Conservation (phyloP, 768 basidiomycete genomes). For the Mycena albidolilacea region DNA sequence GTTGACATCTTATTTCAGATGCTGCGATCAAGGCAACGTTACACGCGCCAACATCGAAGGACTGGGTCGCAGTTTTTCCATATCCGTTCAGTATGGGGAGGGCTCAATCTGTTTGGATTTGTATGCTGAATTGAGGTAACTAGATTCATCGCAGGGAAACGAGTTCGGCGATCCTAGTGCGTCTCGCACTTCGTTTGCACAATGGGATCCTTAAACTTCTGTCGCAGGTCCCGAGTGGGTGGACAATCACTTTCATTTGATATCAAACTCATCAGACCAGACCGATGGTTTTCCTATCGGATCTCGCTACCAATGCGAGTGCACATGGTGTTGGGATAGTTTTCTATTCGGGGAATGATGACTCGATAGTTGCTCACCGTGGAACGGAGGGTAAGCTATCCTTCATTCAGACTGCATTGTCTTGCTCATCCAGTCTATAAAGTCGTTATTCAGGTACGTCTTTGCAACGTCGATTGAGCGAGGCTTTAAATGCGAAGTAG, state of each 20-base stretch:
- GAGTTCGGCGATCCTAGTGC: slow-evolving; percentile 32
- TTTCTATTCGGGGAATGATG: slow-evolving; percentile 66
- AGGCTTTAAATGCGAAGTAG: slow-evolving; percentile 42
- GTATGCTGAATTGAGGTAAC: not conserved
- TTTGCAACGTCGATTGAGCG: not conserved
- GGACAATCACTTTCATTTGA: slow-evolving; percentile 42
- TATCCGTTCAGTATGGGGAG: slow-evolving; percentile 51
- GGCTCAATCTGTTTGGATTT: not conserved
- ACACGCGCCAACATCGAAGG: slow-evolving; percentile 75
- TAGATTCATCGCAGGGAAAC: slow-evolving; percentile 4
- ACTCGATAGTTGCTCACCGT: slow-evolving; percentile 61
- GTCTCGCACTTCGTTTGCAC: not conserved
- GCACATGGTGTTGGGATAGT: slow-evolving; percentile 53
- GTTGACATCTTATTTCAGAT: slow-evolving; percentile 48
- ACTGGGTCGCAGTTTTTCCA: slow-evolving; percentile 51
- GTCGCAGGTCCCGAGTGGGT: slow-evolving; percentile 40
- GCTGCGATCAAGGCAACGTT: slow-evolving; percentile 67
- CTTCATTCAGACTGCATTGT: not conserved
- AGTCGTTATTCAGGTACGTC: slow-evolving; percentile 55
- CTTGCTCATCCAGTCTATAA: slow-evolving; percentile 22
- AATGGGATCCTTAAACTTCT: not conserved
- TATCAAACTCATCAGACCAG: slow-evolving; percentile 40
- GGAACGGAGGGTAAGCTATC: slow-evolving; percentile 58
- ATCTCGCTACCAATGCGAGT: slow-evolving; percentile 62
- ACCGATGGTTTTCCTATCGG: slow-evolving; percentile 62